A percentile compares a stretch with the other conserved stretches of the same genome.
Evolutionary conservation across 1,139 yeast species (phyloP).

Genomic region (Spencermartinsiella ligniputridi): DNA sequence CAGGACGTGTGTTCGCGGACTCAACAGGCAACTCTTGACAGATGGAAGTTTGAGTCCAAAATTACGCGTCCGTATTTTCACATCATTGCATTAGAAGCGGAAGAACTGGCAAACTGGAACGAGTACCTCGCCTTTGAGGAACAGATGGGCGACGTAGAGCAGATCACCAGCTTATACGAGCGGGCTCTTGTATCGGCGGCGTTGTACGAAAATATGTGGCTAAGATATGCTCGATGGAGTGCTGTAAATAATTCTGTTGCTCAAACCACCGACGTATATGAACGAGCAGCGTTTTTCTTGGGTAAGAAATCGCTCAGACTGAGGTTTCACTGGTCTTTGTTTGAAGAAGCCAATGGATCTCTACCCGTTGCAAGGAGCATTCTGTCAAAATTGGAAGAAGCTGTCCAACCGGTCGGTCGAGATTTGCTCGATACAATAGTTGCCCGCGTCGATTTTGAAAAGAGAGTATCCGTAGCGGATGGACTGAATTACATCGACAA

Average conservation of each 20-base stretch:
- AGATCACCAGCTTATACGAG: conserved; percentile 48
- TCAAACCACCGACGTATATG: conserved; percentile 29
- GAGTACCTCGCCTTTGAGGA: conserved; percentile 59
- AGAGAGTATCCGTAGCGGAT: conserved; percentile 15
- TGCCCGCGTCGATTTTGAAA: conserved; percentile 24
- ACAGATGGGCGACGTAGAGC: conserved; percentile 21
- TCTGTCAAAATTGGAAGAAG: conserved; percentile 6
- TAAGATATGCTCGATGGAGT: conserved; percentile 51
- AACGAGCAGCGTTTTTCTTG: conserved; percentile 33
- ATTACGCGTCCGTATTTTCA: conserved; percentile 50
- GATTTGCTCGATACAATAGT: not conserved
- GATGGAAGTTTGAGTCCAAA: conserved; percentile 63
- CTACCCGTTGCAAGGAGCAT: conserved; percentile 31
- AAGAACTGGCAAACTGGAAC: conserved; percentile 58
- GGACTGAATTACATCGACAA: conserved; percentile 22
- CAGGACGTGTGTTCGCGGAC: conserved; percentile 54
- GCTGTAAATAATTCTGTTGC: conserved; percentile 16
- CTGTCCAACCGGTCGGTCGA: not conserved
- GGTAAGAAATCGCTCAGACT: conserved; percentile 29
- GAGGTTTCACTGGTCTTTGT: conserved; percentile 34
- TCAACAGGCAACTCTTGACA: conserved; percentile 55
- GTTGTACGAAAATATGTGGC: conserved; percentile 55
- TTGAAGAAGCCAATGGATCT: conserved; percentile 32
- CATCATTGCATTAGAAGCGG: conserved; percentile 41
- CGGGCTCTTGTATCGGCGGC: conserved; percentile 48